A percentile compares a stretch with the other conserved stretches of the same genome.
These are phyloP conservation scores for Anthracocystis setariae DNA, from an alignment of 1,284 basidiomycete genomes.

Conservation along the genomic window DNA sequence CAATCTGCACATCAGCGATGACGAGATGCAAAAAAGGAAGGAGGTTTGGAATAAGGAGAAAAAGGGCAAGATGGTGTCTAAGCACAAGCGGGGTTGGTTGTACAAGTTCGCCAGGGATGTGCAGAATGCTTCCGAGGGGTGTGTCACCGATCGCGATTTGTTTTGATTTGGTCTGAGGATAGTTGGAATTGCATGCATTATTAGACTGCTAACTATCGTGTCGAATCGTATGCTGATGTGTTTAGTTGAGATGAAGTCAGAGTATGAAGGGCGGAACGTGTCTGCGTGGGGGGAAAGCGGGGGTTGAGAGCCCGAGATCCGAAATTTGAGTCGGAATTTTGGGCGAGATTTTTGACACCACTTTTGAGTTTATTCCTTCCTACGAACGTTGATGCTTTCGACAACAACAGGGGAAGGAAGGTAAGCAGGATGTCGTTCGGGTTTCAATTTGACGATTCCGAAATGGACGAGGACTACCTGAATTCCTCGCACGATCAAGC, in stretches of 20 bases:
- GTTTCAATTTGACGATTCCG: slow-evolving; percentile 47
- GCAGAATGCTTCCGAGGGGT: slow-evolving; percentile 48
- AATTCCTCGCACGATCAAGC: slow-evolving; percentile 8
- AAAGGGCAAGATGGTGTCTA: slow-evolving; percentile 28
- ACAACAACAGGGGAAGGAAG: no score
- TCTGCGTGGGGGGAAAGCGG: no score
- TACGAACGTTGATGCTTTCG: no score
- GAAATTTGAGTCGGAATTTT: slow-evolving; percentile 17
- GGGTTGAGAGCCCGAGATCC: slow-evolving; percentile 11
- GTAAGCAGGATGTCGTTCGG: slow-evolving; percentile 35
- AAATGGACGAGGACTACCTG: slow-evolving; percentile 47
- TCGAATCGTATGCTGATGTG: background rate
- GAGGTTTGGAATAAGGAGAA: slow-evolving; percentile 41
- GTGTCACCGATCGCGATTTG: slow-evolving; percentile 43
- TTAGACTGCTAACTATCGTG: no score
- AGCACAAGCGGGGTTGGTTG: slow-evolving; percentile 47
- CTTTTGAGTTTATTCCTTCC: no score
- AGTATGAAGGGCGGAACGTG: no score
- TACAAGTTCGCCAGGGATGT: slow-evolving; percentile 51
- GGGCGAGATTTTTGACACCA: slow-evolving; percentile 7
- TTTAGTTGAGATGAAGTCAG: background rate
- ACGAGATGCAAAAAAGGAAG: slow-evolving; percentile 25
- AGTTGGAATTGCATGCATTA: background rate
- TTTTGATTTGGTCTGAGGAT: slow-evolving; percentile 14
- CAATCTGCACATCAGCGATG: slow-evolving; percentile 40